These are phyloP conservation scores for Dissoconium aciculare DNA, from an alignment of 2,329 filamentous ascomycete genomes.

Conservation along the genomic window DNA sequence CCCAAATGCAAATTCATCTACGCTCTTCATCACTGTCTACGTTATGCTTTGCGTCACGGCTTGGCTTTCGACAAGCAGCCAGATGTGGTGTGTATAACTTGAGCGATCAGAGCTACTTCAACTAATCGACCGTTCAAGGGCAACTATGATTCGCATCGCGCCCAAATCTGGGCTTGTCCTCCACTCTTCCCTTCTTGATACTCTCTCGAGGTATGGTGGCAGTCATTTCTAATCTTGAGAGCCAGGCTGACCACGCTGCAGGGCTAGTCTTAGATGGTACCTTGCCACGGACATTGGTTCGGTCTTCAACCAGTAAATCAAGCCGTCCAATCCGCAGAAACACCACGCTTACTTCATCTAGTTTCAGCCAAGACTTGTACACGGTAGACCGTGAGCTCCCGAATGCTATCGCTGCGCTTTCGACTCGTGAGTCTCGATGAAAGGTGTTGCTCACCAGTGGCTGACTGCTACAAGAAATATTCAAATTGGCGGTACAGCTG, in stretches of 20 bases:
- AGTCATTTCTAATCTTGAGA: background rate
- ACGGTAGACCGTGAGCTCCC: slow-evolving; percentile 1
- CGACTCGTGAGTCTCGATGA: background rate
- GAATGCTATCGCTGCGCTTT: background rate
- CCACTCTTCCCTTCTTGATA: background rate
- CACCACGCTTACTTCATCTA: background rate
- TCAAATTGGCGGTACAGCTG: slow-evolving; percentile 1
- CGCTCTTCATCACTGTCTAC: background rate
- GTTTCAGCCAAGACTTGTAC: slow-evolving; percentile 1
- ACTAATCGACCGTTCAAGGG: background rate
- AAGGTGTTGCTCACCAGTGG: background rate
- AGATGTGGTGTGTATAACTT: background rate
- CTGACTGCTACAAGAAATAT: background rate
- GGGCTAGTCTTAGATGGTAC: background rate
- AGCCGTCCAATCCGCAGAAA: background rate
- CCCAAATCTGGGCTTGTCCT: background rate
- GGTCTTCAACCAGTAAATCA: background rate
- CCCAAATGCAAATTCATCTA: background rate
- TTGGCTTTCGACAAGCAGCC: background rate
- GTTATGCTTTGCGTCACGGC: background rate
- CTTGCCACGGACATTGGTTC: slow-evolving; percentile 1
- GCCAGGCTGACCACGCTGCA: background rate
- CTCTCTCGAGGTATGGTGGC: background rate
- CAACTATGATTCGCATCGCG: background rate
- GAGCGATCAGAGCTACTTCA: background rate